These are phyloP conservation scores for Fusarium miscanthi DNA, from an alignment of 2,329 filamentous ascomycete species.

Conservation along the genomic window DNA sequence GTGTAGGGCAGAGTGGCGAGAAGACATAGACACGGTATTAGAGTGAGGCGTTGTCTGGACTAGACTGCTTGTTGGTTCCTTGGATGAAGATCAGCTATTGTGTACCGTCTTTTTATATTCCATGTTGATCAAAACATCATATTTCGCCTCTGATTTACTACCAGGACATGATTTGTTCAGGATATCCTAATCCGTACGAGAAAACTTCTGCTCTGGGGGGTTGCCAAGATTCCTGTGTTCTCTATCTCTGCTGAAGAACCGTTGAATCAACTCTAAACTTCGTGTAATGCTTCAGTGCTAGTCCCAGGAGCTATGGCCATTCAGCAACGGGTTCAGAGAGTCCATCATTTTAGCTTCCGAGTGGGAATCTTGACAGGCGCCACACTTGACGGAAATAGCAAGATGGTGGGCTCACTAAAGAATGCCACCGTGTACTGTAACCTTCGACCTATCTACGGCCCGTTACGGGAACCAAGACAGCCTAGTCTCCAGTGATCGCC, in stretches of 20 bases:
- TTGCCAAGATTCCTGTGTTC: background rate
- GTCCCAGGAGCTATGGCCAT: constrained; percentile 18
- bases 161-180: background rate
- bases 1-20: constrained; percentile 11
- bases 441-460: background rate
- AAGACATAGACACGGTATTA: background rate
- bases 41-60: background rate
- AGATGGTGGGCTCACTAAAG: background rate
- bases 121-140: background rate
- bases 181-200: constrained; percentile 6
- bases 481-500: background rate
- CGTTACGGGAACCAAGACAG: background rate
- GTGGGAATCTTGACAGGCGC: constrained; percentile 13
- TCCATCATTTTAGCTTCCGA: constrained; percentile 19
- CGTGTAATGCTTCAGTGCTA: constrained; percentile 10
- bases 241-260: constrained; percentile 1
- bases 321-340: background rate
- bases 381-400: constrained; percentile 18
- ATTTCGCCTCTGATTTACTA: background rate
- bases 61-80: background rate
- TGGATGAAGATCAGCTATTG: background rate
- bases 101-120: background rate
- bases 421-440: constrained; percentile 4
- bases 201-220: constrained; percentile 1
- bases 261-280: background rate